Evolutionary conservation across 2,329 filamentous ascomycete genomes (phyloP), one percentile per base, ranked within the genome.

Genomic region (Cyphellophora europaea): DNA sequence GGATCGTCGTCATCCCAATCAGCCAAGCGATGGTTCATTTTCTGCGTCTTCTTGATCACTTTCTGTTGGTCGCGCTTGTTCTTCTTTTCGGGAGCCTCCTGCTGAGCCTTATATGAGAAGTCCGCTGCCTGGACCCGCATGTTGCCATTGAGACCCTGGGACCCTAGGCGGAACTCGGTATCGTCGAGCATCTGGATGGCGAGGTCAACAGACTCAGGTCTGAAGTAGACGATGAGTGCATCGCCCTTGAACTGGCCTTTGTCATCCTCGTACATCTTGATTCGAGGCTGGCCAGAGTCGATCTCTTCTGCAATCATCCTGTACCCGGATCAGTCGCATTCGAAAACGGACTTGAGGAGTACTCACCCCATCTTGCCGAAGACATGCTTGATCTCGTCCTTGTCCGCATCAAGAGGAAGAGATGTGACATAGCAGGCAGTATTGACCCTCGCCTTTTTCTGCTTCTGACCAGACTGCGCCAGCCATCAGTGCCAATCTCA

Each of bases 1-100:
- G 80, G 73, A 36, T 89, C 81, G 54, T 96, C 88, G 52, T 95
- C 89, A 52, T 86, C 83, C 91, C 91, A 98, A 58, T 96, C 88
- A 3, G 87, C 82, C 19, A 96, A 74, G 61, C 89, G 88, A 32
- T 86, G 89, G 51, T 36, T 85, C 49, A 96, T 69, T 56, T 89
- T 91, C 57, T 94, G 83, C 0, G 85, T 89, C 59, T 88, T 88
- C 59, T 79, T 82, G 55, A 93, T 93, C 40, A 93, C 82, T 63
- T 93, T 93, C 56, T 82, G 79, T 59, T 89, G 84, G 44, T 93
- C 85, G 43, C 75, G 75, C 41, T 61, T 62, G 32, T 53, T 55
- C 23, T 66, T 61, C 48, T 69, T 67, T 19, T 58, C 52, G 30
- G 66, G 61, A 32, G 63, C 73, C 48, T 91, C 82, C 48, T 84